These are phyloP conservation scores for Mimosa pudica DNA, from an alignment of 306 rosid genomes.

Conservation along the genomic window DNA sequence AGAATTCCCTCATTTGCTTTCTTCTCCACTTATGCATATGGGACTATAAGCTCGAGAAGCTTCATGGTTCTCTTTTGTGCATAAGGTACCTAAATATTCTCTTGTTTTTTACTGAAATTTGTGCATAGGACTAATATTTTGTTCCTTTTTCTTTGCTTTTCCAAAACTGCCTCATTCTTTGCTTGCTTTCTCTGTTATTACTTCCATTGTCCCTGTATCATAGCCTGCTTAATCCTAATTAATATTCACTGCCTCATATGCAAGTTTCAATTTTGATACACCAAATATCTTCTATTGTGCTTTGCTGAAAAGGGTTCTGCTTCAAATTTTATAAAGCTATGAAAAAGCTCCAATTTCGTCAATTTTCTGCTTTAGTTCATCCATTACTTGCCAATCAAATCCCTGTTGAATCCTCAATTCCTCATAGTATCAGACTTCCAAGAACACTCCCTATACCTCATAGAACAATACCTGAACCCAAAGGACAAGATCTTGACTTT, in stretches of 20 bases:
- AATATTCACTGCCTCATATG: too few relatives aligned
- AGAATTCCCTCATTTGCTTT: too few relatives aligned
- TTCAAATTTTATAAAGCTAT: neutral
- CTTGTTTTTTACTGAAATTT: neutral
- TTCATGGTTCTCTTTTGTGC: neutral
- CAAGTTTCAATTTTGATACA: neutral
- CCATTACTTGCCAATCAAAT: conserved; percentile 33
- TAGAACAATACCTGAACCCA: conserved; percentile 62
- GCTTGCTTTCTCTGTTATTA: neutral
- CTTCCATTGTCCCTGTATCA: neutral
- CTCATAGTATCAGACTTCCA: conserved; percentile 30
- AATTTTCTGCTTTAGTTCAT: conserved; percentile 44
- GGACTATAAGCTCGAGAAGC: too few relatives aligned
- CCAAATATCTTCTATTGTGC: neutral
- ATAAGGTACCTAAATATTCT: neutral
- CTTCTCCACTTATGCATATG: too few relatives aligned
- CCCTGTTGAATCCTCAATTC: conserved; percentile 26
- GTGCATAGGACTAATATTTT: neutral
- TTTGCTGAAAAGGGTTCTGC: neutral
- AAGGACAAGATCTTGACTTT: conserved; percentile 80
- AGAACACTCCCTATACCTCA: conserved; percentile 65
- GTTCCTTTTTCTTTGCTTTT: neutral
- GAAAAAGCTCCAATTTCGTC: conserved; percentile 39
- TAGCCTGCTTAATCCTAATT: neutral
- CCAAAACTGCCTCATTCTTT: neutral